Evolutionary conservation across 805 yeast genomes (phyloP).

Genomic region (Metschnikowia colocasiae): DNA sequence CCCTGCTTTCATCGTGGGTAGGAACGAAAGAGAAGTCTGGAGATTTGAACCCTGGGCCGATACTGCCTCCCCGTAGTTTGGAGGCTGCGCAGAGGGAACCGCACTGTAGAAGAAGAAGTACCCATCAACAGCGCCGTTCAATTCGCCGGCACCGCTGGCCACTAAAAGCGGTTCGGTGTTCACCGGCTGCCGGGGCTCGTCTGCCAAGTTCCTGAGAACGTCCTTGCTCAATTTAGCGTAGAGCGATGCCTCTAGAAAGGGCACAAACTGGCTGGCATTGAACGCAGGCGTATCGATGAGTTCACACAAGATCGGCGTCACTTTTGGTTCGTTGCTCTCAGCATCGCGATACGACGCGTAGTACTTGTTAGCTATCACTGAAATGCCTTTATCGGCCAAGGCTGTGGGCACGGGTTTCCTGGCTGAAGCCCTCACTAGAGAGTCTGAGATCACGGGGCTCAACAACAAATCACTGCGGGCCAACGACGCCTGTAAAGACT

Average conservation of each 20-base stretch:
- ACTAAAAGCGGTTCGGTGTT: conserved; percentile 65
- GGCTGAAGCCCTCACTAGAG: conserved; percentile 9
- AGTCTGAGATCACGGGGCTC: conserved; percentile 31
- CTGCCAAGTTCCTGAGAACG: conserved; percentile 56
- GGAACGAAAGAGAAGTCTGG: conserved; percentile 31
- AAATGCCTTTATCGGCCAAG: not conserved
- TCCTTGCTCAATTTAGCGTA: conserved; percentile 59
- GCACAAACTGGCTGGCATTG: conserved; percentile 62
- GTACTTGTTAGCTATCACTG: conserved; percentile 17
- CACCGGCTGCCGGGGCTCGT: conserved; percentile 59
- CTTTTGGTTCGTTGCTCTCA: not conserved
- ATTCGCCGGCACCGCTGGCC: conserved; percentile 75
- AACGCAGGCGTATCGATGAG: conserved; percentile 74
- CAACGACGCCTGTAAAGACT: conserved; percentile 15
- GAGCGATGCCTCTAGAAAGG: conserved; percentile 69
- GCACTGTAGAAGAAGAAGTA: conserved; percentile 67
- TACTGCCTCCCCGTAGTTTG: conserved; percentile 44
- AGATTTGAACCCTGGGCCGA: conserved; percentile 7
- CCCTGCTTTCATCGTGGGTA: conserved; percentile 50
- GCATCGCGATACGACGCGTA: conserved; percentile 18
- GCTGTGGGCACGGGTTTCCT: not conserved
- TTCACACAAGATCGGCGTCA: conserved; percentile 57
- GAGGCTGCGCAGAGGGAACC: conserved; percentile 61
- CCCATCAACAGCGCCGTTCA: conserved; percentile 74
- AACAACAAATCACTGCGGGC: conserved; percentile 17